Base-by-base conservation (phyloP, 2,329 filamentous ascomycete species). In the Chrysoporthe puriensis region DNA sequence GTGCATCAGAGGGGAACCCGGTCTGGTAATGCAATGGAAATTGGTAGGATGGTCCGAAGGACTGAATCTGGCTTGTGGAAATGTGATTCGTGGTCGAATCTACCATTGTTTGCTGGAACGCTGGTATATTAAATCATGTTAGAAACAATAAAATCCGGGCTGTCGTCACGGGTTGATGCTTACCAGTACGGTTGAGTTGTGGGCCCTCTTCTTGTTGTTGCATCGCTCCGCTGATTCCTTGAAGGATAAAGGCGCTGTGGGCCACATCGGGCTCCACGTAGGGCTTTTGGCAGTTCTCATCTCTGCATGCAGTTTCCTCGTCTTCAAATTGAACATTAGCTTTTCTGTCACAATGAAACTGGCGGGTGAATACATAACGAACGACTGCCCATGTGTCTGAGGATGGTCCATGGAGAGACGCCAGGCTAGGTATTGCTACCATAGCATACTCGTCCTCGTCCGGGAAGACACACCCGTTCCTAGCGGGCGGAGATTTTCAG, bases 231-330 rank as follows among this genome's bases (percentile, higher is more conserved):
- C 63, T 69, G 72, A 76, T 76, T 48, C 54, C 50, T 66, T 67
- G 66, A 44, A 70, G 42, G 18, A 68, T 69, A 34, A 66, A 64
- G 32, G 69, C 69, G 36, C 69, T 69, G 52, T 70, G 67, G 18
- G 75, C 75, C 34, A 74, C 73, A 59, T 72, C 71, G 48, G 72
- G 74, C 3, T 74, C 72, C 50, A 76, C 75, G 56, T 70, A 68
- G 54, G 69, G 73, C 56, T 61, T 64, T 7, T 64, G 60, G 46
- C 69, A 70, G 40, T 70, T 69, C 59, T 69, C 63, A n/a, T 32
- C 73, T 67, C 46, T 72, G 67, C 43, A 75, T 70, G 68, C 75
- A 73, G 67, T 69, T 73, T 50, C 60, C 66, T 73, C 71, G 46
- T 77, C 75, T 64, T 42, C n/a, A 44, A 32, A 43, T 7, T 16